Evolutionary conservation across 2,329 filamentous ascomycete species (phyloP), one percentile per base, ranked within the genome.

Genomic region (Diaporthe vaccinii): DNA sequence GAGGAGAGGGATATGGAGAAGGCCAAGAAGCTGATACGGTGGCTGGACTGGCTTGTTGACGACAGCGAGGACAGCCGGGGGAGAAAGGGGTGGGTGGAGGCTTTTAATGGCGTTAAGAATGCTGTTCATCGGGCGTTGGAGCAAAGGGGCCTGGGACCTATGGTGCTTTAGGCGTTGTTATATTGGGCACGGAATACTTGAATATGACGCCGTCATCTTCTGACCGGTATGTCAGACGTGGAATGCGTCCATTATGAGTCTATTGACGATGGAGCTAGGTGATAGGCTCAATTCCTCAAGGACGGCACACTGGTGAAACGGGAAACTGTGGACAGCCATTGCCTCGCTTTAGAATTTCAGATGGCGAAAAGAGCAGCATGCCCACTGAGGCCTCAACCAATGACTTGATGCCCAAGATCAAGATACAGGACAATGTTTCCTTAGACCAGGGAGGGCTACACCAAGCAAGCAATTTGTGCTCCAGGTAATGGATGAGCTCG

Each of bases 1-100:
- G 92, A 96, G 74, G 97, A 98, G 83, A 87, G 89, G 75, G 93
- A 98, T 81, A 88, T 98, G 80, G 97, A 94, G 78, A 94, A 96
- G 77, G 96, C 95, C 80, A 95, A 98, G 83, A 97, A 97, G 15
- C 94, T 96, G 0, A 94, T 98, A 0, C 94, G 91, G 8, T 98
- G 90, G 69, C 94, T 93, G 67, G 86, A 86, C 57, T 86, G 90
- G 80, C 51, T 75, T n/a, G 78, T 92, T 28, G 86, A 92, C 9
- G 88, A 89, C 41, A 68, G 28, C 6, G 82, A 79, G 3, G 70
- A 59, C 2, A 81, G 81, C 22, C 79, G 74, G 67, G 88, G 84
- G 7, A 85, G 83, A 74, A 80, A 81, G 73, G 80, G 81, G 36
- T 93, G 91, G 91, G 82, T 78, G 59, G 80, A 80, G 68, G 86